Evolutionary conservation across 2,329 filamentous ascomycete species (phyloP).

Genomic region (Aureobasidium sp.): DNA sequence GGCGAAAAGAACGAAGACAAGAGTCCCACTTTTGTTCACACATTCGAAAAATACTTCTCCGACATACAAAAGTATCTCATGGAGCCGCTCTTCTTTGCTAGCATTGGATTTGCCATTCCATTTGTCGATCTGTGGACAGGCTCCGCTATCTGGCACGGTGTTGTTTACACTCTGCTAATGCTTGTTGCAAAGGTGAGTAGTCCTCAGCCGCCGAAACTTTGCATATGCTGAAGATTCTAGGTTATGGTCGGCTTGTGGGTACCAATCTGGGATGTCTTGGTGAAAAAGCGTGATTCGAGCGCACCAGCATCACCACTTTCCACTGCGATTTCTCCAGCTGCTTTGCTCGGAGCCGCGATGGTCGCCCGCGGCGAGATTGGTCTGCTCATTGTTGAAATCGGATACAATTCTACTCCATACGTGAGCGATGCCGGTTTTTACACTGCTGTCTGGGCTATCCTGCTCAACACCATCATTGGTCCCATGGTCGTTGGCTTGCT

Average conservation of each 20-base stretch:
- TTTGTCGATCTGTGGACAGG: slow-evolving; percentile 28
- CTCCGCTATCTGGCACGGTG: slow-evolving; percentile 26
- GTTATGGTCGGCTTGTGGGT: slow-evolving; percentile 20
- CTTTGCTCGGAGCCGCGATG: slow-evolving; percentile 25
- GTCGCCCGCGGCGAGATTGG: slow-evolving; percentile 28
- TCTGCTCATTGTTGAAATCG: slow-evolving; percentile 27
- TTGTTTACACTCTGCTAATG: slow-evolving; percentile 28
- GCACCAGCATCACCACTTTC: not conserved
- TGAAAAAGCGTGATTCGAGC: not conserved
- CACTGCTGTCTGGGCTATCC: slow-evolving; percentile 25
- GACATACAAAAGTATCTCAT: slow-evolving; percentile 38
- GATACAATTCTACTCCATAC: slow-evolving; percentile 26
- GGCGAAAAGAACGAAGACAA: slow-evolving; percentile 26
- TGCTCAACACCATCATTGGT: slow-evolving; percentile 25
- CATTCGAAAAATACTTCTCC: slow-evolving; percentile 36
- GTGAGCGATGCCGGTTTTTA: slow-evolving; percentile 24
- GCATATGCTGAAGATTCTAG: not conserved
- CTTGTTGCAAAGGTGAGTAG: slow-evolving; percentile 21
- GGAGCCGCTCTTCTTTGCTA: slow-evolving; percentile 28
- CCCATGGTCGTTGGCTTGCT: slow-evolving; percentile 24
- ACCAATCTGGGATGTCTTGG: slow-evolving; percentile 14
- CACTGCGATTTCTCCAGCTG: not conserved
- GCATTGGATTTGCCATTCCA: slow-evolving; percentile 28
- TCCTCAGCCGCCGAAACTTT: not conserved
- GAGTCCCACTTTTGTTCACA: slow-evolving; percentile 27